Conservation (phyloP, 1,284 basidiomycete species). For the Cryptococcus sp. region DNA sequence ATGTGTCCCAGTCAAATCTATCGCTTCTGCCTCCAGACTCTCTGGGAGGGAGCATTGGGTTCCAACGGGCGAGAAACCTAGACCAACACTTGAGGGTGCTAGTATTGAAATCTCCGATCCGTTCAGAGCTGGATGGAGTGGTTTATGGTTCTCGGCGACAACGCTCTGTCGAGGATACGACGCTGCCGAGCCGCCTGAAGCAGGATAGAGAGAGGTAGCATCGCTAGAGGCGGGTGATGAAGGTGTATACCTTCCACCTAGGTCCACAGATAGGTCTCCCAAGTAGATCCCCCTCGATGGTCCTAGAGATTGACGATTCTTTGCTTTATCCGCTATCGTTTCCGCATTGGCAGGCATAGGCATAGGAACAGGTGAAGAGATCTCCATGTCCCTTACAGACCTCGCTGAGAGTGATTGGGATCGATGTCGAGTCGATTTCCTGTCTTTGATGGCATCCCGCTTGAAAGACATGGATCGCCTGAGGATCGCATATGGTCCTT, state of each 20-base stretch:
- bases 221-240: slow-evolving; percentile 4
- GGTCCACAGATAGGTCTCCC: slow-evolving; percentile 17
- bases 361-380: slow-evolving; percentile 8
- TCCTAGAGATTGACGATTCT: too few species aligned
- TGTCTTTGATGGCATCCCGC: slow-evolving; percentile 3
- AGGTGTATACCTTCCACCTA: slow-evolving; percentile 15
- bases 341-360: background rate
- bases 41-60: slow-evolving; percentile 20
- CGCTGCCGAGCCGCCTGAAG: slow-evolving; percentile 6
- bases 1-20: slow-evolving; percentile 16
- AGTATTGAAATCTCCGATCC: slow-evolving; percentile 13
- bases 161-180: slow-evolving; percentile 3
- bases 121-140: slow-evolving; percentile 2
- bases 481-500: background rate
- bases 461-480: slow-evolving; percentile 9
- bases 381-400: slow-evolving; percentile 7
- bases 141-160: background rate
- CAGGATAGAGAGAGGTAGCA: slow-evolving; percentile 11
- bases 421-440: slow-evolving; percentile 6
- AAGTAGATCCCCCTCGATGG: slow-evolving; percentile 5
- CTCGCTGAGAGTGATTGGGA: slow-evolving; percentile 11
- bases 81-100: slow-evolving; percentile 16
- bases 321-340: background rate
- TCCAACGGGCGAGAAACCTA: slow-evolving; percentile 15
- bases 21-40: slow-evolving; percentile 20